phyloP scores from a whole-genome alignment of 768 basidiomycete species.

The Boletus subparvulus region DNA sequence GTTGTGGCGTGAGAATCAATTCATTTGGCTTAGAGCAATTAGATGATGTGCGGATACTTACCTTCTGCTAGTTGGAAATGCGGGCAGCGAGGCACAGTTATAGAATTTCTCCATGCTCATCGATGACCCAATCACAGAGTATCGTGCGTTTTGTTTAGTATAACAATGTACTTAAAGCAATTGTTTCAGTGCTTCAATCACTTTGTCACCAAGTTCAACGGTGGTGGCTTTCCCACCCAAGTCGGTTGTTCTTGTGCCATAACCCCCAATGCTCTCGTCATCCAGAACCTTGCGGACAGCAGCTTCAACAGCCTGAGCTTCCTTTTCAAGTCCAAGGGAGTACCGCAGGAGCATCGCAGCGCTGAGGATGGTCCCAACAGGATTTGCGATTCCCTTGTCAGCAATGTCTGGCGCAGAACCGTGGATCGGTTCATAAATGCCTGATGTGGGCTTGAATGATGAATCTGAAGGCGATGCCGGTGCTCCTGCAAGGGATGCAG shows the following conservation, averaged over 20 bases:
- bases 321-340: conserved; percentile 84
- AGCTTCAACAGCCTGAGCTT: conserved; percentile 81
- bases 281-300: conserved; percentile 94
- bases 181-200: conserved; percentile 69
- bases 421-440: conserved; percentile 97
- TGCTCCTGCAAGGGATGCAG: conserved; percentile 92
- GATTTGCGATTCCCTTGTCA: conserved; percentile 91
- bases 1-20: too few species aligned
- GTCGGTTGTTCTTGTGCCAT: conserved; percentile 81
- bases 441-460: conserved; percentile 74
- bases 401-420: conserved; percentile 95
- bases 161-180: conserved; percentile 41
- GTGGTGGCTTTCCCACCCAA: conserved; percentile 79
- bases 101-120: neutral
- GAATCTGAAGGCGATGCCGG: conserved; percentile 54
- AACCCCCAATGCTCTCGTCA: conserved; percentile 61
- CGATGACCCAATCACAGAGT: neutral
- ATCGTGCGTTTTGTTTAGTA: neutral
- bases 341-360: conserved; percentile 93
- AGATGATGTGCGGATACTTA: too few species aligned
- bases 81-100: neutral
- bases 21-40: too few species aligned
- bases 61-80: neutral
- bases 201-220: conserved; percentile 76
- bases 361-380: conserved; percentile 92